A percentile compares a stretch with the other conserved stretches of the same genome.
phyloP scores from a whole-genome alignment of 805 yeast genomes.

The Ogataea ganodermae region DNA sequence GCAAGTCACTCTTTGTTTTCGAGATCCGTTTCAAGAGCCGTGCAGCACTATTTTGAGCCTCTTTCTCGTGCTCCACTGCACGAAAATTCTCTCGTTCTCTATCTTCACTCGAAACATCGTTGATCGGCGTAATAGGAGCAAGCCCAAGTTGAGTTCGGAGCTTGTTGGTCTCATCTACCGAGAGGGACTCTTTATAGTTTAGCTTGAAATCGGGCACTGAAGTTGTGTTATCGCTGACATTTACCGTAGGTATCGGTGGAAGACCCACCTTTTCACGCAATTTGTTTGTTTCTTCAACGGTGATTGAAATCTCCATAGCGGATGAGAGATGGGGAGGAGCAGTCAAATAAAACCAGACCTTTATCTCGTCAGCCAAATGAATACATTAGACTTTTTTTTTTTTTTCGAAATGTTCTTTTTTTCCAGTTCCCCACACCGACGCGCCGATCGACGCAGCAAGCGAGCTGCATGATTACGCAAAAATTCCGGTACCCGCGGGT shows the following conservation, averaged over 20 bases:
- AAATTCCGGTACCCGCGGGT: conserved; percentile 3
- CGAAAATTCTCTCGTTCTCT: conserved; percentile 33
- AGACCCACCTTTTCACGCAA: conserved; percentile 24
- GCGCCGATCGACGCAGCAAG: background rate
- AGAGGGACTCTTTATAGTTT: conserved; percentile 22
- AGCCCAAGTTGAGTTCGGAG: conserved; percentile 47
- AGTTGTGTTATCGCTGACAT: background rate
- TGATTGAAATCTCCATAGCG: conserved; percentile 20
- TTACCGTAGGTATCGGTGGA: conserved; percentile 13
- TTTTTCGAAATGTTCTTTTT: background rate
- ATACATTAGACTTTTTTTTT: too few species aligned
- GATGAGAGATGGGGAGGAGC: background rate
- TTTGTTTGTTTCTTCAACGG: conserved; percentile 27
- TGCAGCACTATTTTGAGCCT: conserved; percentile 34
- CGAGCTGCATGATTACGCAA: background rate
- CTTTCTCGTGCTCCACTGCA: conserved; percentile 35
- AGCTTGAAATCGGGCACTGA: too few species aligned
- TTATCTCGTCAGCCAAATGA: too few species aligned
- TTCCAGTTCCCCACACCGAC: conserved; percentile 6
- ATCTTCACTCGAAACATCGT: too few species aligned
- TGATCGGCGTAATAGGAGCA: conserved; percentile 42
- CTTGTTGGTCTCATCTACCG: conserved; percentile 50
- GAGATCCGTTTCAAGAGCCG: conserved; percentile 18
- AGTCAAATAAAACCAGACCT: background rate
- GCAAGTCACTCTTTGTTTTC: conserved; percentile 19